Evolutionary conservation across 108 stramenopile genomes (phyloP).

Genomic region (Parmales sp.): DNA sequence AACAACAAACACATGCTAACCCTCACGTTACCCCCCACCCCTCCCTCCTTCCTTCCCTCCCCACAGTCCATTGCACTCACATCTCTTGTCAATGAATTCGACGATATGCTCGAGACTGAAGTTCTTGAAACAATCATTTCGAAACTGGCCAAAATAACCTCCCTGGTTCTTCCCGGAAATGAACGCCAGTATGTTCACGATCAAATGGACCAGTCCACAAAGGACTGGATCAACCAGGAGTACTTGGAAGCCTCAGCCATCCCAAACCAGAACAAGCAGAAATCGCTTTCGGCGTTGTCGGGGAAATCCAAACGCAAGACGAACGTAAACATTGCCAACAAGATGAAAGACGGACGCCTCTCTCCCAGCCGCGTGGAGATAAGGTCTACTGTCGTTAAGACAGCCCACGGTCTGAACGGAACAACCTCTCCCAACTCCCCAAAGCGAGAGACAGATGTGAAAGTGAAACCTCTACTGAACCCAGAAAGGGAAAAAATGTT

Average conservation of each 20-base stretch:
- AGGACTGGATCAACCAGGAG: slow-evolving; percentile 10
- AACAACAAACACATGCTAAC: too few species aligned
- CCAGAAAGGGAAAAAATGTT: too few species aligned
- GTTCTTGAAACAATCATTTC: neutral
- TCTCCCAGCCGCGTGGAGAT: neutral
- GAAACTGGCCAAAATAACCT: slow-evolving; percentile 1
- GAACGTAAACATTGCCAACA: neutral
- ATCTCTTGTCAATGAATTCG: slow-evolving; percentile 1
- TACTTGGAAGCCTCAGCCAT: neutral
- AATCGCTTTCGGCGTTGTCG: too few species aligned
- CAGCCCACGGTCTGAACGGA: neutral
- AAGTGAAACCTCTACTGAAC: too few species aligned
- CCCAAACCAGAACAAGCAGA: neutral
- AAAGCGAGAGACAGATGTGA: too few species aligned
- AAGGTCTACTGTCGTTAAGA: neutral
- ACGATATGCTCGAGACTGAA: neutral
- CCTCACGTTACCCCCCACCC: too few species aligned
- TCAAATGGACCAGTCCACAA: slow-evolving; percentile 7
- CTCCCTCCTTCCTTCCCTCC: too few species aligned
- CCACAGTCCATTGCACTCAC: too few species aligned
- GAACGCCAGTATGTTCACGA: slow-evolving; percentile 4
- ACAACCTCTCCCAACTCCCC: too few species aligned
- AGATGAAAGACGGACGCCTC: neutral
- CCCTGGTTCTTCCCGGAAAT: neutral
- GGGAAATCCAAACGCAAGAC: too few species aligned